Conservation (phyloP, 1,139 yeast species). For the Komagataea norvegica region DNA sequence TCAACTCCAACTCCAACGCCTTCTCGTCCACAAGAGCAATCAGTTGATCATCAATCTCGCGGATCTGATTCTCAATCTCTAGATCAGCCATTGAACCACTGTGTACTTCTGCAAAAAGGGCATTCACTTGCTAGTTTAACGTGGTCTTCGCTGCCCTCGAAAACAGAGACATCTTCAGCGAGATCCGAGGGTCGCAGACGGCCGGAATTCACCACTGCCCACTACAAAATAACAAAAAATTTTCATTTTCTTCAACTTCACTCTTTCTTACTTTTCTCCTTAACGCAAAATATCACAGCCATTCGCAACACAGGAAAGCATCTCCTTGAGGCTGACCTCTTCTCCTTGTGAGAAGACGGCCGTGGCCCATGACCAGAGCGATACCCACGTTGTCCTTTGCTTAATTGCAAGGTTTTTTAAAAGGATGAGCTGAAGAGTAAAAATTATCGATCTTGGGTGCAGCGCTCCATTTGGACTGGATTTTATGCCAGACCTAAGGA, state of each 20-base stretch:
- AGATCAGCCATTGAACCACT: constrained; percentile 10
- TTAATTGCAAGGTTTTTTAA: constrained; percentile 14
- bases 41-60: constrained; percentile 12
- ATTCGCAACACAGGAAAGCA: constrained; percentile 55
- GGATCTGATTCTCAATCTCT: constrained; percentile 13
- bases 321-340: constrained; percentile 74
- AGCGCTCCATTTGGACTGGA: constrained; percentile 55
- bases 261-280: constrained; percentile 16
- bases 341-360: constrained; percentile 33
- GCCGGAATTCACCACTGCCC: background rate
- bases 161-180: background rate
- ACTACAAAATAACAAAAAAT: constrained; percentile 1
- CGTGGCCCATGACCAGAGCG: constrained; percentile 74
- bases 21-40: constrained; percentile 9
- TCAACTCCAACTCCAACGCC: constrained; percentile 7
- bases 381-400: constrained; percentile 34
- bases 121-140: background rate
- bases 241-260: constrained; percentile 1
- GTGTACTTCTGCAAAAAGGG: no score
- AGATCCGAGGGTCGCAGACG: background rate
- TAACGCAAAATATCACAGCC: constrained; percentile 69
- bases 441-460: constrained; percentile 75
- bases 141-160: background rate
- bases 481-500: constrained; percentile 54
- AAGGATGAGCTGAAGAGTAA: constrained; percentile 63